Conservation (phyloP, 139 green algal genomes). For the Gonium pectorale region DNA sequence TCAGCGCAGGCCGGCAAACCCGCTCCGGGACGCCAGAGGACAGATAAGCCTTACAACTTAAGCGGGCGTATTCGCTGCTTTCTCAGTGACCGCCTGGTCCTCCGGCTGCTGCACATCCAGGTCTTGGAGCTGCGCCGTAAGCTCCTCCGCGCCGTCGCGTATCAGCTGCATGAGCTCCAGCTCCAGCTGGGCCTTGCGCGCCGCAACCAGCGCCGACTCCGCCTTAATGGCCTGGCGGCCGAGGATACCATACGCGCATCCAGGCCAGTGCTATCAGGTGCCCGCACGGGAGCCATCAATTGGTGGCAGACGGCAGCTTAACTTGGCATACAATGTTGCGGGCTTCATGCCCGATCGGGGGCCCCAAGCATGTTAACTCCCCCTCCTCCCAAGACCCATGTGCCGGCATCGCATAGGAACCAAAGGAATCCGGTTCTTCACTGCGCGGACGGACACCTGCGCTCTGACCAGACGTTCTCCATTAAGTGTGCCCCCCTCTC, state of each 20-base stretch:
- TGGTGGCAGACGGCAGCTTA: background rate
- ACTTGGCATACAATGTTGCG: background rate
- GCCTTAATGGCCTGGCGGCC: slow-evolving; percentile 47
- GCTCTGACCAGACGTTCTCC: background rate
- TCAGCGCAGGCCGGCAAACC: no score
- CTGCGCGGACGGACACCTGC: background rate
- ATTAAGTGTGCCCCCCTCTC: background rate
- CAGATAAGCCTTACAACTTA: no score
- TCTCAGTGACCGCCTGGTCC: background rate
- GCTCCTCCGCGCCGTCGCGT: slow-evolving; percentile 19
- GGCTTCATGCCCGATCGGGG: background rate
- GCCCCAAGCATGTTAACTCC: background rate
- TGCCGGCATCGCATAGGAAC: background rate
- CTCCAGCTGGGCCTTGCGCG: slow-evolving; percentile 51
- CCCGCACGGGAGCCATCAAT: background rate
- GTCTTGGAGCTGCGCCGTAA: slow-evolving; percentile 5
- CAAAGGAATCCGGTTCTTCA: background rate
- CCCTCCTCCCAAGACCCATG: background rate
- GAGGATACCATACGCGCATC: background rate
- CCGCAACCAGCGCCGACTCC: slow-evolving; percentile 41
- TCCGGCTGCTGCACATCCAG: background rate
- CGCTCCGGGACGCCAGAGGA: no score
- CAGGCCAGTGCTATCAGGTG: background rate
- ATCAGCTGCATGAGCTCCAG: slow-evolving; percentile 51
- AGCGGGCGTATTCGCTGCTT: no score